These are phyloP conservation scores for Skeletonema menzelii DNA, from an alignment of 108 stramenopile genomes.

Conservation along the genomic window DNA sequence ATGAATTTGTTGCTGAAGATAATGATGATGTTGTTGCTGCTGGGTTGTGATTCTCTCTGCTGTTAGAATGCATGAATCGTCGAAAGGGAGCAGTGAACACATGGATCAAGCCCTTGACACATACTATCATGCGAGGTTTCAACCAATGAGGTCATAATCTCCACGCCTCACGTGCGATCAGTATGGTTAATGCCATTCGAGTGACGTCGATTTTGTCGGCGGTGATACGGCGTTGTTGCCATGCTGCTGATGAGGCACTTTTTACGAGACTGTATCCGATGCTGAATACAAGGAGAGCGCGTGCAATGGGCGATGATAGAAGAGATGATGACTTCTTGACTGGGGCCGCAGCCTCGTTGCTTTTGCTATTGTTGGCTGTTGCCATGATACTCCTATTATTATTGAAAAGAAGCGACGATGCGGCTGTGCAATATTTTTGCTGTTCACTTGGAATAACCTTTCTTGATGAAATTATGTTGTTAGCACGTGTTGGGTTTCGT, in stretches of 20 bases:
- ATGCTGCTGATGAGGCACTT: background rate
- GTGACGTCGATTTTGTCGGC: background rate
- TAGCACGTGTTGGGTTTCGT: too few relatives aligned
- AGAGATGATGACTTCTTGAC: too few relatives aligned
- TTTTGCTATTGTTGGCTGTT: too few relatives aligned
- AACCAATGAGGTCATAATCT: slow-evolving; percentile 40
- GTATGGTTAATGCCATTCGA: background rate
- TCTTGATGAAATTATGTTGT: too few relatives aligned
- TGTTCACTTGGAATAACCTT: too few relatives aligned
- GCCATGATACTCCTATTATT: too few relatives aligned
- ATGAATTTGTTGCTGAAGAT: background rate
- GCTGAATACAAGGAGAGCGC: background rate
- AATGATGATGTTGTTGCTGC: too few relatives aligned
- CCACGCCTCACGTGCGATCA: slow-evolving; percentile 45
- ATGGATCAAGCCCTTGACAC: background rate
- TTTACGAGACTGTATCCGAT: slow-evolving; percentile 4
- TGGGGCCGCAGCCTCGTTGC: too few relatives aligned
- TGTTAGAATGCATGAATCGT: background rate
- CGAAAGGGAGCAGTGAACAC: background rate
- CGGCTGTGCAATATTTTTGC: too few relatives aligned
- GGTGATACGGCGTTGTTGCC: background rate
- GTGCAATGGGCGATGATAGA: too few relatives aligned
- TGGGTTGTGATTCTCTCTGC: background rate
- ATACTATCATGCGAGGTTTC: slow-evolving; percentile 25
- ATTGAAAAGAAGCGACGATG: too few relatives aligned